These are phyloP conservation scores for Saccharomyces hybrid DNA, from an alignment of 1,139 yeast species.

Conservation along the genomic window DNA sequence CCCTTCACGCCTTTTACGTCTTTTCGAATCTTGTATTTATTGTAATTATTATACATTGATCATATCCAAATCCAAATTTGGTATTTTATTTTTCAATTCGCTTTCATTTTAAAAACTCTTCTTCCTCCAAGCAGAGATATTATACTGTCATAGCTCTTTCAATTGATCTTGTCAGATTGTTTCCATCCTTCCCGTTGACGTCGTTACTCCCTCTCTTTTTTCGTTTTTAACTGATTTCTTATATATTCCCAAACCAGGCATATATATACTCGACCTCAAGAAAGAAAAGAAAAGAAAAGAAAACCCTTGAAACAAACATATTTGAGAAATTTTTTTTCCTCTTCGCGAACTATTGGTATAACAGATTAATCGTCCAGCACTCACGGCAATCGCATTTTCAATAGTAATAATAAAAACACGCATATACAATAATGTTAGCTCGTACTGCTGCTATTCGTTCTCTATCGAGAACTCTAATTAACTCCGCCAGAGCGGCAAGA, in stretches of 20 bases:
- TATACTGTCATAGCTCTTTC: background rate
- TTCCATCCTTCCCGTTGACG: background rate
- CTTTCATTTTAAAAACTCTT: background rate
- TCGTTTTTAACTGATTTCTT: background rate
- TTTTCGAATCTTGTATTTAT: background rate
- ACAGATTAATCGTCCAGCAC: background rate
- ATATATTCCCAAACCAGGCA: background rate
- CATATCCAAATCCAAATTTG: background rate
- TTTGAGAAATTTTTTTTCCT: background rate
- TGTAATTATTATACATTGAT: background rate
- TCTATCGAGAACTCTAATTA: conserved; percentile 62
- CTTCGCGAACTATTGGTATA: background rate
- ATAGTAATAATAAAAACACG: background rate
- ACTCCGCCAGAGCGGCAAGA: conserved; percentile 62
- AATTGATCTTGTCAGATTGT: background rate
- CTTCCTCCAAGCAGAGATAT: background rate
- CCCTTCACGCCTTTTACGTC: conserved; percentile 1
- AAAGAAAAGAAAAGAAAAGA: background rate
- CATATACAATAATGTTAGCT: conserved; percentile 50
- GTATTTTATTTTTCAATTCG: background rate
- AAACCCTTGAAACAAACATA: background rate
- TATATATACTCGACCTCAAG: background rate
- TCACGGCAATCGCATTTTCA: background rate
- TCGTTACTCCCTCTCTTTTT: background rate
- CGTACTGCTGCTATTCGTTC: conserved; percentile 71